Evolutionary conservation across 495 filamentous ascomycete genomes (phyloP), one percentile per base, ranked within the genome.

Genomic region (Aspergillus indologenus): DNA sequence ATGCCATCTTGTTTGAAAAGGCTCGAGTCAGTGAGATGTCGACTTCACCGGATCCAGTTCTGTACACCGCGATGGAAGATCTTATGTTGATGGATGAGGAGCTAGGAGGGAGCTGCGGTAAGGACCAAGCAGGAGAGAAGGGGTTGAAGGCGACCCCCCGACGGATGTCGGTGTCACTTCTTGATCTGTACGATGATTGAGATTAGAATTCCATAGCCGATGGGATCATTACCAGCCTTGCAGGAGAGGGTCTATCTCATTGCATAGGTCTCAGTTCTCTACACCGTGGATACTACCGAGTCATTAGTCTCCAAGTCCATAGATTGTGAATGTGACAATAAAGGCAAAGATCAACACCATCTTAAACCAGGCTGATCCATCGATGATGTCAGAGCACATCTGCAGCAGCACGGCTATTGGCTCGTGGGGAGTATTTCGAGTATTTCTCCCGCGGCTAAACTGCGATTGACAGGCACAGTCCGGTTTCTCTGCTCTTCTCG

Each of bases 1-100:
- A 73, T 56, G 61, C 45, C n/a, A 15, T 60, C 3, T 31, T 73
- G 1, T 24, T 40, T 3, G 53, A 54, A 15, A 59, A 55, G n/a
- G 55, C 59, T 15, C 40, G 55, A 20, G 42, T 34, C 31, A 44
- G 29, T 14, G 29, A 45, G 17, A 17, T 45, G 20, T 34, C 24
- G 23, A 24, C 3, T 18, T 26, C 2, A 19, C 12, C 24, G n/a
- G 23, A 24, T 24, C 18, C 15, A 7, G 44, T 6, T 6, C 14
- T 9, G n/a, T 29, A 31, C 1, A 15, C 14, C 4, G 48, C n/a
- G 15, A 2, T 19, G 9, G 48, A 31, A 6, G 48, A 51, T 31
- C 48, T 51, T 31, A 14, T 51, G 23, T 29, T 51, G 17, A 15
- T 19, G 5, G 34, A 40, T 14, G 34, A 15, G 34, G 34, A 14